A percentile compares a stretch with the other conserved stretches of the same genome.
Evolutionary conservation across 371 early-diverging fungal genomes (phyloP).

Genomic region (Synchytrium microbalum): DNA sequence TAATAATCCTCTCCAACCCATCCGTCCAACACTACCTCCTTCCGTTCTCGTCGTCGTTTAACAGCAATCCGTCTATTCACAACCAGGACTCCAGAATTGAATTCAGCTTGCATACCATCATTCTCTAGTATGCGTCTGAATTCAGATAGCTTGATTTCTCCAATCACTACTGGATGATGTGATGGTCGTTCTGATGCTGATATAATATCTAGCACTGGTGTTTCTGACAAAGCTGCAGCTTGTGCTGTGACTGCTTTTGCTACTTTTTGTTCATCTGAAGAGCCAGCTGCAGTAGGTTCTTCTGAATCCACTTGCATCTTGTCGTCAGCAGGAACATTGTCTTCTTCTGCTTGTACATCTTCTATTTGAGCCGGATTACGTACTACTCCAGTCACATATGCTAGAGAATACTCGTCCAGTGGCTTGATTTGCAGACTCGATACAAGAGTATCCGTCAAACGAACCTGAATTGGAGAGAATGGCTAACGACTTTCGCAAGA

Average conservation of each 20-base stretch:
- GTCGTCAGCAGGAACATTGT: not conserved
- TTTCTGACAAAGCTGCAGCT: conserved; percentile 29
- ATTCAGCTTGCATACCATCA: conserved; percentile 73
- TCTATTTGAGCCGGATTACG: not conserved
- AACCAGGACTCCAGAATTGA: conserved; percentile 72
- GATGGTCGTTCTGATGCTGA: conserved; percentile 33
- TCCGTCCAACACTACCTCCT: not conserved
- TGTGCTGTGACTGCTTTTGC: not conserved
- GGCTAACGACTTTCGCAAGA: not conserved
- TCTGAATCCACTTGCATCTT: not conserved
- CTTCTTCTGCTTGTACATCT: not conserved
- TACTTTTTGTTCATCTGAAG: no score
- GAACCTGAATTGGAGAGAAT: not conserved
- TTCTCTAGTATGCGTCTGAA: conserved; percentile 60
- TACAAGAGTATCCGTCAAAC: not conserved
- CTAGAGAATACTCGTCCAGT: not conserved
- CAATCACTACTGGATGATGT: conserved; percentile 70
- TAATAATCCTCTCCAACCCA: conserved; percentile 47
- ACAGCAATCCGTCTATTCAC: conserved; percentile 62
- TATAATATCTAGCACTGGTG: conserved; percentile 71
- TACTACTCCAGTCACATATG: not conserved
- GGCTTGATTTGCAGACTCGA: not conserved
- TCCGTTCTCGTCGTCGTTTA: conserved; percentile 39
- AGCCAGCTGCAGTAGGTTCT: no score
- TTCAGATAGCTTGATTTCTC: conserved; percentile 77